These are phyloP conservation scores for Rhizophora mangle DNA, from an alignment of 345 rosid species.

Conservation along the genomic window DNA sequence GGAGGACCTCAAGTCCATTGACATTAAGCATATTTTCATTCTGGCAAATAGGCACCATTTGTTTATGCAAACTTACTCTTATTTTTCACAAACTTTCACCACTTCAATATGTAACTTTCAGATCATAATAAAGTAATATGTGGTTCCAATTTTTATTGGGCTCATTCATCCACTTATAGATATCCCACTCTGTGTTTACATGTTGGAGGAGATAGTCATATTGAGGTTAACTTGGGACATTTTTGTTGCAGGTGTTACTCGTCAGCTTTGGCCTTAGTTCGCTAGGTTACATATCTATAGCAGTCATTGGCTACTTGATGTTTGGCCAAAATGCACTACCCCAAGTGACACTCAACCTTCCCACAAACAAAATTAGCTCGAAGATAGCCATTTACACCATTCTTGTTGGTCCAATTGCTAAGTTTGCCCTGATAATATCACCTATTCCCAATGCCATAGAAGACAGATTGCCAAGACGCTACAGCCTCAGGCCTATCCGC, in stretches of 20 bases:
- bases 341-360: background rate
- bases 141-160: too few species aligned
- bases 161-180: too few species aligned
- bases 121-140: too few species aligned
- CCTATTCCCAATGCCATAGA: background rate
- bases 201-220: too few species aligned
- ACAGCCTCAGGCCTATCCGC: background rate
- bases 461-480: background rate
- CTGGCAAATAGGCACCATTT: too few species aligned
- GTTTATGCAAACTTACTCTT: too few species aligned
- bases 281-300: background rate
- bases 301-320: constrained; percentile 1
- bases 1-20: too few species aligned
- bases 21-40: too few species aligned
- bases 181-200: too few species aligned
- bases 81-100: too few species aligned
- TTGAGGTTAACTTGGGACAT: background rate
- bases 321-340: background rate
- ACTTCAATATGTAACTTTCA: too few species aligned
- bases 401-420: background rate
- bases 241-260: background rate
- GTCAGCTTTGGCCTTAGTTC: background rate
- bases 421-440: background rate
- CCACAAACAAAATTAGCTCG: background rate
- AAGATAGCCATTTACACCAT: background rate